phyloP scores from a whole-genome alignment of 164 flowering plant genomes.

The Kalanchoe fedtschenkoi region DNA sequence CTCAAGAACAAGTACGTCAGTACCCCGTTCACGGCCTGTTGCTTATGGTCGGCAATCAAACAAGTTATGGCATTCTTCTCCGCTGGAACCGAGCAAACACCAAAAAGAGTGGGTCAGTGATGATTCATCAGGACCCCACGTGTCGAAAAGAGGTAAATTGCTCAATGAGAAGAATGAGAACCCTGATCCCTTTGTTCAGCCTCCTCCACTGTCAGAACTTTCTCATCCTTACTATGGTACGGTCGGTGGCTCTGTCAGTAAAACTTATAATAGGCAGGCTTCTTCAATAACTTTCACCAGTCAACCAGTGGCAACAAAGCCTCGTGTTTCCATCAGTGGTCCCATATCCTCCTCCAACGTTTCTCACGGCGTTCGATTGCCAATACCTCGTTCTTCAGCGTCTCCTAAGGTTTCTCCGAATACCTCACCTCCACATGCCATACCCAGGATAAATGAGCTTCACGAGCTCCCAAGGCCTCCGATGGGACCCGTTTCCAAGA shows the following conservation, averaged over 20 bases:
- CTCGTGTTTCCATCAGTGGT: conserved; percentile 29
- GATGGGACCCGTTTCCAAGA: conserved; percentile 11
- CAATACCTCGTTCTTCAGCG: conserved; percentile 28
- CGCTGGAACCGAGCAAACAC: conserved; percentile 46
- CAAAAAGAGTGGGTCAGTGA: conserved; percentile 32
- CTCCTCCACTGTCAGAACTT: conserved; percentile 43
- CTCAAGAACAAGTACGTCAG: conserved; percentile 27
- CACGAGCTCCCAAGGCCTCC: conserved; percentile 51
- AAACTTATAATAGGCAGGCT: conserved; percentile 26
- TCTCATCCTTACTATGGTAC: conserved; percentile 28
- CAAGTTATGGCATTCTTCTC: conserved; percentile 61
- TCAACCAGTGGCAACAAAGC: conserved; percentile 20
- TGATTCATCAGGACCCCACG: conserved; percentile 20
- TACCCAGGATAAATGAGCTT: conserved; percentile 36
- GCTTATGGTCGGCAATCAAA: conserved; percentile 17
- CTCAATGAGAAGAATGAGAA: conserved; percentile 54
- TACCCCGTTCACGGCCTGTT: conserved; percentile 25
- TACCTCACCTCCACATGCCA: conserved; percentile 37
- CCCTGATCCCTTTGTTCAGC: conserved; percentile 16
- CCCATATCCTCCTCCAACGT: conserved; percentile 30
- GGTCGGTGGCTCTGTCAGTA: conserved; percentile 23
- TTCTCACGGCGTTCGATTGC: conserved; percentile 25
- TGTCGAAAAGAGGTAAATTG: conserved; percentile 27
- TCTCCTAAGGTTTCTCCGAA: conserved; percentile 45
- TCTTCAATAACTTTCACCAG: conserved; percentile 28